Conservation (phyloP, 2,329 filamentous ascomycete species). For the Ceratocystis alfenasii region DNA sequence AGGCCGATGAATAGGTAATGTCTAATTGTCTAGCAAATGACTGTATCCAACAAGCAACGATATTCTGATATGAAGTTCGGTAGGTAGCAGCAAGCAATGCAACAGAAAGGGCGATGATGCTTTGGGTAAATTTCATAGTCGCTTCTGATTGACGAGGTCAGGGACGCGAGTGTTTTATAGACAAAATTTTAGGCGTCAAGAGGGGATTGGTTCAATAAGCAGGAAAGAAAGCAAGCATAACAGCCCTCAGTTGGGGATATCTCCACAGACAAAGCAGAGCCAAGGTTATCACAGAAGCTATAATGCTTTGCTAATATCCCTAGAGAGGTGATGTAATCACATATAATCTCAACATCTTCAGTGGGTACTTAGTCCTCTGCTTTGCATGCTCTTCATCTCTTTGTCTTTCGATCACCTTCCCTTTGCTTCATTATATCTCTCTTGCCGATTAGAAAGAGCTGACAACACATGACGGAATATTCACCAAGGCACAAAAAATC, state of each 20-base stretch:
- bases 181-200: background rate
- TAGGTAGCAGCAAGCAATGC: constrained; percentile 14
- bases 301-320: background rate
- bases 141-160: background rate
- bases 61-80: background rate
- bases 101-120: constrained; percentile 9
- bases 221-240: too few species aligned
- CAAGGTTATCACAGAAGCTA: background rate
- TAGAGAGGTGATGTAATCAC: background rate
- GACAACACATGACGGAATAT: constrained; percentile 6
- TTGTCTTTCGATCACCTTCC: background rate
- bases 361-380: background rate
- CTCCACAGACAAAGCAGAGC: background rate
- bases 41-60: background rate
- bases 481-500: background rate
- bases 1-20: background rate
- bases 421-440: background rate
- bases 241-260: too few species aligned
- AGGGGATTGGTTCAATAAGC: background rate
- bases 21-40: constrained; percentile 3
- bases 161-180: constrained; percentile 13
- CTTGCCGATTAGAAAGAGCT: constrained; percentile 21
- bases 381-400: background rate
- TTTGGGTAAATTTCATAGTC: constrained; percentile 17
- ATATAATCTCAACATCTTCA: background rate